Base-by-base conservation (phyloP, 805 yeast species). In the Clavispora phyllophila region DNA sequence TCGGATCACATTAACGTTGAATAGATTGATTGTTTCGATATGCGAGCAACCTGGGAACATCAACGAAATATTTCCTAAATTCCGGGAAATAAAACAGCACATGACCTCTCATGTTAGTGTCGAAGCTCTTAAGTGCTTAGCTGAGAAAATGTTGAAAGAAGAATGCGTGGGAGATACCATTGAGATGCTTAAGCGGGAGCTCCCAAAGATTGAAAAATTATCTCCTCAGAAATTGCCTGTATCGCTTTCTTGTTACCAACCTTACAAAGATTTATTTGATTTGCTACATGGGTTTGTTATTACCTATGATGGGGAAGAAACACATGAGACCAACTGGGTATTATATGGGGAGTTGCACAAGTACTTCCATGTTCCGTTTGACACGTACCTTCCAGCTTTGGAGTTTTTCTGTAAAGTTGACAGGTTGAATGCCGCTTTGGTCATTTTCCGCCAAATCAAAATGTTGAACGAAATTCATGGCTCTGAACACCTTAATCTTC, bases 401-500 rank as follows among this genome's bases (percentile, higher is more conserved):
- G 61, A 70, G 48, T 75, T 73, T 53, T 81, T 84, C 50, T 73
- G 84, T 46, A 60, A 66, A 9, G 61, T 74, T 13, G 71, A 69
- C 22, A 64, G 84, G 27, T 79, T 86, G 19, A 78, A 81, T 49
- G 79, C 81, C 9, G 79, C 90, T 1, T 66, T 83, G 40, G 61
- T 72, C 22, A 70, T 84, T 12, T 83, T 85, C 62, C 74, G 83
- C 43, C 78, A 75, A 44, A 63, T 84, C 63, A 76, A 81, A 48
- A 68, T 68, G 51, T 59, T 78, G 25, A 75, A 78, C 51, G 79
- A 78, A 56, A 66, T 73, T 15, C 76, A 75, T 33, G 79, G 79
- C 9, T 44, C 51, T 27, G 46, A 50, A 14, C 43, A 48, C 38
- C 33, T 37, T 17, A 46, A 48, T 31, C 26, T 22, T 6, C 53